Evolutionary conservation across 2,329 filamentous ascomycete genomes (phyloP).

Genomic region (Parastagonospora nodorum): DNA sequence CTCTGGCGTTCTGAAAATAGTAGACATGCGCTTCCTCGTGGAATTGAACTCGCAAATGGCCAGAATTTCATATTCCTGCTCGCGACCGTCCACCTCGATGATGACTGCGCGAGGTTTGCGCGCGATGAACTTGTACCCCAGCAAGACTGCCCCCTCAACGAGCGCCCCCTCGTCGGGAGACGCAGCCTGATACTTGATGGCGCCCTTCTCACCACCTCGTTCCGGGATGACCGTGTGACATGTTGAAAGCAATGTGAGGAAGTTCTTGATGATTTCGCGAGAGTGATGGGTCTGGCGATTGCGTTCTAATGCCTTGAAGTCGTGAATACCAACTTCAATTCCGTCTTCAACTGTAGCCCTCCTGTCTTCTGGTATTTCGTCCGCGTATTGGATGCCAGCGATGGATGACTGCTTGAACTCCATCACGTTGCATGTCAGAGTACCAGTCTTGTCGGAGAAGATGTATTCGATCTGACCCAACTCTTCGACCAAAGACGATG

Average conservation of each 20-base stretch:
- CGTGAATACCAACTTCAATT: slow-evolving; percentile 77
- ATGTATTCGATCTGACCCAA: slow-evolving; percentile 98
- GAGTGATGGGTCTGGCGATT: slow-evolving; percentile 69
- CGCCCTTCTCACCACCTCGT: slow-evolving; percentile 74
- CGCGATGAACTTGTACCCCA: slow-evolving; percentile 90
- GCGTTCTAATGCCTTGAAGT: slow-evolving; percentile 75
- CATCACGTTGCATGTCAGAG: slow-evolving; percentile 98
- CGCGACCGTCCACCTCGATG: slow-evolving; percentile 72
- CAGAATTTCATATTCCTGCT: slow-evolving; percentile 84
- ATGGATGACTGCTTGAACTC: slow-evolving; percentile 97
- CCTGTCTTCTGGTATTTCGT: slow-evolving; percentile 89
- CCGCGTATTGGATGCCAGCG: slow-evolving; percentile 89
- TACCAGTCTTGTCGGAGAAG: slow-evolving; percentile 97
- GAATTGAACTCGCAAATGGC: slow-evolving; percentile 99
- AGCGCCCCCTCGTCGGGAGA: slow-evolving; percentile 97
- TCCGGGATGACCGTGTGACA: slow-evolving; percentile 99
- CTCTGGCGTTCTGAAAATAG: slow-evolving; percentile 94
- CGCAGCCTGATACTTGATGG: slow-evolving; percentile 97
- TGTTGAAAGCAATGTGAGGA: slow-evolving; percentile 81
- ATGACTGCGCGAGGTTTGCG: slow-evolving; percentile 88
- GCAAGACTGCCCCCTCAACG: slow-evolving; percentile 81
- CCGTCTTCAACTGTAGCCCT: slow-evolving; percentile 79
- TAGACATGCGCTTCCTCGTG: slow-evolving; percentile 95
- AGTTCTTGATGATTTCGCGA: slow-evolving; percentile 75
- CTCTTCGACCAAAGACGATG: slow-evolving; percentile 95